Evolutionary conservation across 2,329 filamentous ascomycete species (phyloP).

Genomic region (Diplodia sapinea): DNA sequence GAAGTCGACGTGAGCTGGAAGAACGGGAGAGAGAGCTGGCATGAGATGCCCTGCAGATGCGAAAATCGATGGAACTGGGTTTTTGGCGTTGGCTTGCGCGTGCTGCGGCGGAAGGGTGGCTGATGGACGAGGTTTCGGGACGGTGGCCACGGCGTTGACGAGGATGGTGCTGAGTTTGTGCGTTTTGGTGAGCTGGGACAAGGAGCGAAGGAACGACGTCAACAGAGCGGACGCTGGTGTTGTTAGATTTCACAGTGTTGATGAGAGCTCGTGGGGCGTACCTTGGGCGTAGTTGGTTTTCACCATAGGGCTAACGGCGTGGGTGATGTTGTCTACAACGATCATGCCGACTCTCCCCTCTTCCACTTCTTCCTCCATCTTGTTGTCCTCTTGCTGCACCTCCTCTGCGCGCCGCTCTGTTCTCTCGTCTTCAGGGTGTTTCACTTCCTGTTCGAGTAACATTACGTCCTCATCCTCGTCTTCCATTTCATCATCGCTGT

Average conservation of each 20-base stretch:
- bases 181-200: conserved; percentile 47
- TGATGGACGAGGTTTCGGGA: conserved; percentile 20
- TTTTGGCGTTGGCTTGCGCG: conserved; percentile 12
- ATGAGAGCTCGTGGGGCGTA: conserved; percentile 21
- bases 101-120: conserved; percentile 15
- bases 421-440: neutral
- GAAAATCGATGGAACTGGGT: conserved; percentile 49
- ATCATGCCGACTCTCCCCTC: conserved; percentile 41
- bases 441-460: conserved; percentile 38
- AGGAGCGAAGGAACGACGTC: conserved; percentile 49
- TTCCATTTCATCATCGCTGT: conserved; percentile 44
- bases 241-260: conserved; percentile 6
- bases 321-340: conserved; percentile 49
- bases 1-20: conserved; percentile 48
- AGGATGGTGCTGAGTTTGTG: conserved; percentile 51
- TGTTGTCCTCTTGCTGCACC: neutral
- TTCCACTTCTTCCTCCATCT: neutral
- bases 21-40: conserved; percentile 48
- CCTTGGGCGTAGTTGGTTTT: conserved; percentile 48
- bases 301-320: conserved; percentile 46
- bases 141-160: conserved; percentile 42
- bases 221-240: conserved; percentile 49
- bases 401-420: neutral
- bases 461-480: conserved; percentile 50
- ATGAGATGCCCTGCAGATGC: conserved; percentile 39